Evolutionary conservation across 2,329 filamentous ascomycete species (phyloP).

Genomic region (Catunica adiposa): DNA sequence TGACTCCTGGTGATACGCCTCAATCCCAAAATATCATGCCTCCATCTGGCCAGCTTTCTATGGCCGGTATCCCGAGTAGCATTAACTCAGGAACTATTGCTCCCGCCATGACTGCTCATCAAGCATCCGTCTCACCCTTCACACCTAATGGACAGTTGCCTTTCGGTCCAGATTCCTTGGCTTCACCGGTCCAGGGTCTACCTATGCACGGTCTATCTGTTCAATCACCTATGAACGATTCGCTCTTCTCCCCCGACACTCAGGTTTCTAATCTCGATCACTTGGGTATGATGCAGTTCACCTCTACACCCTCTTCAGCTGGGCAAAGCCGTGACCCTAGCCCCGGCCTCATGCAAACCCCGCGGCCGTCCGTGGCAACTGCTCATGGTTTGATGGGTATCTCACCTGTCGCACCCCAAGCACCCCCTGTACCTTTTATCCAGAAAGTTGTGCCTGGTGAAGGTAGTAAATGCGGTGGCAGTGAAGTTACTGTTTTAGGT

Average conservation of each 20-base stretch:
- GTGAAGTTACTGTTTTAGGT: constrained; percentile 73
- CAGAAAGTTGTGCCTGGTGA: constrained; percentile 72
- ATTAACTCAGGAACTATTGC: constrained; percentile 20
- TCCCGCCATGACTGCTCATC: constrained; percentile 21
- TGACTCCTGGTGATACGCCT: constrained; percentile 62
- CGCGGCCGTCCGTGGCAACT: constrained; percentile 30
- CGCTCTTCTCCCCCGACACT: constrained; percentile 21
- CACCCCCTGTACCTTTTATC: constrained; percentile 35
- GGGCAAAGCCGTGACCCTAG: constrained; percentile 66
- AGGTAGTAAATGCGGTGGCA: constrained; percentile 67
- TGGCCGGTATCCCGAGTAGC: background rate
- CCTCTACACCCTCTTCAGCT: constrained; percentile 54
- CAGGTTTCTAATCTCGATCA: constrained; percentile 34
- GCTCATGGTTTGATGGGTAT: constrained; percentile 24
- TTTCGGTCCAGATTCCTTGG: constrained; percentile 30
- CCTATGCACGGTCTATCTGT: constrained; percentile 13
- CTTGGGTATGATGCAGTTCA: constrained; percentile 45
- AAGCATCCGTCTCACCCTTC: constrained; percentile 34
- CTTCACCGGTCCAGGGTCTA: constrained; percentile 13
- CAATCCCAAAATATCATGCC: constrained; percentile 22
- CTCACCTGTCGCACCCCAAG: constrained; percentile 5
- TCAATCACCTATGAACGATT: constrained; percentile 24
- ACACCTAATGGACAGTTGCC: constrained; percentile 31
- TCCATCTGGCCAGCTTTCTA: constrained; percentile 15
- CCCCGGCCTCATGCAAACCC: constrained; percentile 28